Conservation (phyloP, 345 rosid genomes). For the Citrus cavaleriei region DNA sequence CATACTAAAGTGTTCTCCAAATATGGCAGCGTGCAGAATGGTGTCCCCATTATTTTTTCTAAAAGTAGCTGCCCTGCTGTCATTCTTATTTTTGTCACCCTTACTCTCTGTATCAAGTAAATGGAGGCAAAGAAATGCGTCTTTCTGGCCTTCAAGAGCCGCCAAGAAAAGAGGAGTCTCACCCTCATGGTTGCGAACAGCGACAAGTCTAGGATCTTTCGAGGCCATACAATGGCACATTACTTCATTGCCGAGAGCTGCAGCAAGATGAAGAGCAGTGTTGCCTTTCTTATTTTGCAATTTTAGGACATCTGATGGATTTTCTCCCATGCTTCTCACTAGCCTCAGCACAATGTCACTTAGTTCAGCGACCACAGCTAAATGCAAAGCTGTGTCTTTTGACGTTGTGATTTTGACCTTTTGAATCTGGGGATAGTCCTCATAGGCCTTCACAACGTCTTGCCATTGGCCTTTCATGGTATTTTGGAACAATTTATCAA, state of each 20-base stretch:
- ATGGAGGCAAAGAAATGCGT: conserved; percentile 31
- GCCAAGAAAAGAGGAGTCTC: conserved; percentile 48
- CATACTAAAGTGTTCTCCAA: neutral
- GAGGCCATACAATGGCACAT: conserved; percentile 29
- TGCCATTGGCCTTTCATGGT: too few relatives aligned
- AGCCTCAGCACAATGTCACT: neutral
- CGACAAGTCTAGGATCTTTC: neutral
- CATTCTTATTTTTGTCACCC: too few relatives aligned
- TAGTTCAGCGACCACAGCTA: conserved; percentile 15
- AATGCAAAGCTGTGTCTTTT: neutral
- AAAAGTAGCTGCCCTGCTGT: neutral
- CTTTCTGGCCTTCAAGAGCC: conserved; percentile 27
- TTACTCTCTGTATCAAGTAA: neutral
- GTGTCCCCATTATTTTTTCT: conserved; percentile 10
- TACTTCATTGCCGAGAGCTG: conserved; percentile 25
- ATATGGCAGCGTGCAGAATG: conserved; percentile 31
- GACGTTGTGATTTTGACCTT: too few relatives aligned
- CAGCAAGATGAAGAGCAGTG: conserved; percentile 40
- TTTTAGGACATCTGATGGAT: neutral
- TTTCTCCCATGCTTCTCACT: neutral
- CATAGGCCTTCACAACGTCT: too few relatives aligned
- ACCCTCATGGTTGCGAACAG: conserved; percentile 14
- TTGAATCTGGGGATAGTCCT: too few relatives aligned
- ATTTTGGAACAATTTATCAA: too few relatives aligned
- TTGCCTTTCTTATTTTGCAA: conserved; percentile 21